phyloP scores from a whole-genome alignment of 2,329 filamentous ascomycete species.

The Aphanoascus verrucosus region DNA sequence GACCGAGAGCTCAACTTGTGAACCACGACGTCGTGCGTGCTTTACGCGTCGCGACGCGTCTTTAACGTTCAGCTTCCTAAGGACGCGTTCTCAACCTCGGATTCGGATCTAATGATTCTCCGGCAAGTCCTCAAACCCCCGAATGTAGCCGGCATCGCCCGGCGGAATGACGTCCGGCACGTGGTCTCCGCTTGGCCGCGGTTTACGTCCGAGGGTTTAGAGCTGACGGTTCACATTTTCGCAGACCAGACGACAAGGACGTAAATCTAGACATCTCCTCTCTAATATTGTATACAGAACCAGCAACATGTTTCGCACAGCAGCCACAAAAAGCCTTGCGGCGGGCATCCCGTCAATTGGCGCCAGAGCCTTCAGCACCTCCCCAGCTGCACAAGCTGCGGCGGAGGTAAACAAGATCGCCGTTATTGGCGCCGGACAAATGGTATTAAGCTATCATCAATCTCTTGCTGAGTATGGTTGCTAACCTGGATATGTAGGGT shows the following conservation, averaged over 20 bases:
- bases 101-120: neutral
- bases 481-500: slow-evolving; percentile 47
- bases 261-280: neutral
- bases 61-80: slow-evolving; percentile 1
- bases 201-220: neutral
- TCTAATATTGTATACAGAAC: neutral
- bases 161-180: slow-evolving; percentile 17
- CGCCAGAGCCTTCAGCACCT: slow-evolving; percentile 57
- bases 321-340: slow-evolving; percentile 23
- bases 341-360: slow-evolving; percentile 29
- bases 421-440: slow-evolving; percentile 89
- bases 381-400: slow-evolving; percentile 46
- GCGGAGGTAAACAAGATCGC: slow-evolving; percentile 77
- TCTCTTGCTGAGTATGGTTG: slow-evolving; percentile 20
- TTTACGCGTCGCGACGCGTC: slow-evolving; percentile 11
- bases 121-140: slow-evolving; percentile 16
- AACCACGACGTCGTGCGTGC: neutral
- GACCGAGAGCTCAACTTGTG: neutral
- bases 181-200: slow-evolving; percentile 5
- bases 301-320: slow-evolving; percentile 28
- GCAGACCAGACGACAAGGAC: neutral
- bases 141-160: slow-evolving; percentile 26
- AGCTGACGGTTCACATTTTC: neutral
- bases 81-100: too few species aligned
- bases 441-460: slow-evolving; percentile 48